Evolutionary conservation across 495 filamentous ascomycete genomes (phyloP).

Genomic region (Penicillium egyptiacum): DNA sequence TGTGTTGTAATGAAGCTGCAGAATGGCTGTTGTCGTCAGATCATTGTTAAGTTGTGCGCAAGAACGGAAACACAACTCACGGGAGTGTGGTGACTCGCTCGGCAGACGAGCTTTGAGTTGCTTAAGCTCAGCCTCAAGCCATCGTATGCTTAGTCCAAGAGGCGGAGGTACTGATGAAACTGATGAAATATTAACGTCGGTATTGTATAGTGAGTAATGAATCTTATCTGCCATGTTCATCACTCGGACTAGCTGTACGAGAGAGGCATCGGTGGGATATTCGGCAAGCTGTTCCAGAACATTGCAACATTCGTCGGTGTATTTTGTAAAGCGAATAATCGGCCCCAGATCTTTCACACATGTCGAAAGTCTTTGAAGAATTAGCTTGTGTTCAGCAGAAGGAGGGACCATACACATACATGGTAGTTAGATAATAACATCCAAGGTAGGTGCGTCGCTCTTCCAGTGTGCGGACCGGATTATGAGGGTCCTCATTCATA

Average conservation of each 20-base stretch:
- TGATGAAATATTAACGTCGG: constrained; percentile 9
- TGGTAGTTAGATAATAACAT: constrained; percentile 35
- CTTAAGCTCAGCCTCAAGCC: constrained; percentile 18
- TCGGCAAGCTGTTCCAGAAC: constrained; percentile 15
- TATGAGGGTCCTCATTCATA: constrained; percentile 15
- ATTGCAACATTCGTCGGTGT: constrained; percentile 30
- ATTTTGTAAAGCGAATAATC: constrained; percentile 29
- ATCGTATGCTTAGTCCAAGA: constrained; percentile 24
- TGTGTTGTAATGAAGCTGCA: constrained; percentile 24
- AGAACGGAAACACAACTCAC: constrained; percentile 11
- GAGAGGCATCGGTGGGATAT: constrained; percentile 23
- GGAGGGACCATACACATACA: constrained; percentile 20
- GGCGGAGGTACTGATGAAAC: constrained; percentile 9
- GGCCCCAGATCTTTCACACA: constrained; percentile 33
- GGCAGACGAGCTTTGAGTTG: constrained; percentile 16
- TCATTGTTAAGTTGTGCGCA: background rate
- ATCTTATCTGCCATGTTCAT: constrained; percentile 25
- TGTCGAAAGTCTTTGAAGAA: constrained; percentile 25
- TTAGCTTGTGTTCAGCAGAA: background rate
- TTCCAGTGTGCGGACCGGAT: constrained; percentile 25
- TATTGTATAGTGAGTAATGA: constrained; percentile 8
- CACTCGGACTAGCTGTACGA: constrained; percentile 30
- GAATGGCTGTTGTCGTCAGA: constrained; percentile 7
- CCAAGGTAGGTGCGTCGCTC: constrained; percentile 36
- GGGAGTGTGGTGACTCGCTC: constrained; percentile 16